Base-by-base conservation (phyloP, 768 basidiomycete species). In the Leucocoprinus sp. region DNA sequence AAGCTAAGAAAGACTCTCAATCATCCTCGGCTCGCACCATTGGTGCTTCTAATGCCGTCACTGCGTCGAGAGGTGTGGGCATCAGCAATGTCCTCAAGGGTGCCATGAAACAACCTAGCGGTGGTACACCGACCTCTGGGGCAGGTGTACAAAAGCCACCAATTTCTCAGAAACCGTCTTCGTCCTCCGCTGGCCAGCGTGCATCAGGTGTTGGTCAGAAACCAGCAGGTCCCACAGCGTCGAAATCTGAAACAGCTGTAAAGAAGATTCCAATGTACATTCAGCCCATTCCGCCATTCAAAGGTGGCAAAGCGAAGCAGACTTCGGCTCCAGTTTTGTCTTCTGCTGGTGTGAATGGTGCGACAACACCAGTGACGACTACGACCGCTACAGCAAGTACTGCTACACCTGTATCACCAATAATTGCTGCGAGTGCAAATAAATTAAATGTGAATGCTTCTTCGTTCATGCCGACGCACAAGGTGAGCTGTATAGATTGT, bases 231-330 rank as follows among this genome's bases (percentile, higher is more conserved):
- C 55, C 59, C 4, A 60, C 57, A 19, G 53, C 56, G 31, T 43
- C 50, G 8, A 50, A 50, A 41, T 43, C 37, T 2, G 40, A 45
- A 18, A 45, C 50, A 11, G 51, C 51, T 5, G 49, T 54, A 23
- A 70, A 71, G 57, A 78, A 79, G 50, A 75, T 82, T 52, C 69
- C 53, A 43, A 93, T 95, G 90, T 68, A 76, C 57, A 93, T 98
- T 49, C 87, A 89, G 55, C 55, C 82, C 24, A 98, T 98, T 53
- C 95, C 93, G 8, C 84, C 95, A 8, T 97, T 92, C 74, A 84
- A 80, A 57, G 84, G 90, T 45, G 63, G 51, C 39, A 79, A 78
- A 52, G 62, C 31, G 52, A 61, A 54, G 52, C 60, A 18, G 45
- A 19, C 51, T 18, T 29, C 56, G 37, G 31, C 47, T 2, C 23